Base-by-base conservation (phyloP, 495 filamentous ascomycete species). In the Tuber umbilicatum region DNA sequence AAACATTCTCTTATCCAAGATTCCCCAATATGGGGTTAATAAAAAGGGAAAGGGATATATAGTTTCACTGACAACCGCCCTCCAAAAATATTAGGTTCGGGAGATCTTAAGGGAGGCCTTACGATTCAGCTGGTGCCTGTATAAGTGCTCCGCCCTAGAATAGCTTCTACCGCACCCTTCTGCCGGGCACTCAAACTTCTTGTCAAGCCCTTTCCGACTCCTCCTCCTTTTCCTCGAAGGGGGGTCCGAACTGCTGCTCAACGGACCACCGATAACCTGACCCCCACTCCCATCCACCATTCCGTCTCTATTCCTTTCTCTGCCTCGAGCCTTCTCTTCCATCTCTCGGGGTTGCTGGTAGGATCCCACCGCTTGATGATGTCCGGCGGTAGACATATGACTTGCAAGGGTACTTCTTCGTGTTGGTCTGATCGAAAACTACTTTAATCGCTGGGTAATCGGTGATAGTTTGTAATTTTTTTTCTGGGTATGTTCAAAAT, bases 81-180 rank as follows among this genome's bases (percentile, higher is more conserved):
- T 40, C n/a, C 27, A 37, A 43, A 35, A 70, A 70, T 70, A 41
- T 70, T 27, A 42, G 10, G 21, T 31, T 67, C 69, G 14, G n/a
- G 50, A 47, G 35, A 68, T 42, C 27, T 40, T 72, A 41, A 72
- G 39, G 76, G 76, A 76, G 47, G 39, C 84, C 86, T 86, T 90
- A 91, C 95, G 95, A 81, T 99, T 99, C 79, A 99, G 84, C 84
- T 97, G 94, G 84, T 99, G 95, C 37, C 95, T 89, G 84, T 97
- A 97, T 83, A 99, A 87, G 86, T 99, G 95, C 84, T 99, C 95
- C 37, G 94, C 94, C 79, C 95, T 89, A 37, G 94, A 97, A 84
- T 99, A 99, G 82, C 91, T 94, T 87, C 97, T 99, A 38, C 93
- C 93, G 78, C 95, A 99, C 40, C 91, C 93, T 77, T 93, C 91